A percentile compares a stretch with the other conserved stretches of the same genome.
phyloP scores from a whole-genome alignment of 495 filamentous ascomycete genomes.

The Tuber microsphaerosporum region DNA sequence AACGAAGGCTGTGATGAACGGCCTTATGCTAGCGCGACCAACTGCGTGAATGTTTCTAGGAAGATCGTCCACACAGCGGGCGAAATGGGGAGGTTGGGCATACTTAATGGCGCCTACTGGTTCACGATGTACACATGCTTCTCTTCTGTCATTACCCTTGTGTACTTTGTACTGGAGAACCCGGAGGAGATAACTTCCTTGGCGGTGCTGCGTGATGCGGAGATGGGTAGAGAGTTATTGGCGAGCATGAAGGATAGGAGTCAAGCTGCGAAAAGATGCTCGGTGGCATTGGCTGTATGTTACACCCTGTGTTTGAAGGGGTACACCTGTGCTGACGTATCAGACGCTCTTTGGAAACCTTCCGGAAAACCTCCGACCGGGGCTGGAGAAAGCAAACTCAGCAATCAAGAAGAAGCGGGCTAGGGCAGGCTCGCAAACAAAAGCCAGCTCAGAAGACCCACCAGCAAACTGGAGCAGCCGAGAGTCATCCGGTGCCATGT shows the following conservation, averaged over 20 bases:
- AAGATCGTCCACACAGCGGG: constrained; percentile 90
- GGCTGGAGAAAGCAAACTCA: constrained; percentile 41
- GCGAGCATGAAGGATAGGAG: constrained; percentile 70
- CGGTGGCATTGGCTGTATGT: constrained; percentile 63
- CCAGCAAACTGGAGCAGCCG: constrained; percentile 44
- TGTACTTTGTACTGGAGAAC: constrained; percentile 88
- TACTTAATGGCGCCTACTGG: constrained; percentile 90
- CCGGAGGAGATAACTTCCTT: constrained; percentile 67
- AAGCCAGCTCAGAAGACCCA: constrained; percentile 41
- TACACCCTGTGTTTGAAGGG: constrained; percentile 15
- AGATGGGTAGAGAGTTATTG: constrained; percentile 74
- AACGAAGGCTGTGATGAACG: constrained; percentile 70
- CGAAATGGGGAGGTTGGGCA: constrained; percentile 75
- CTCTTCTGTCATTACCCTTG: constrained; percentile 80
- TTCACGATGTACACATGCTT: constrained; percentile 95
- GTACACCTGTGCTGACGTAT: constrained; percentile 33
- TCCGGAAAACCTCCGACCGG: constrained; percentile 59
- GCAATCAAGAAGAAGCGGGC: constrained; percentile 53
- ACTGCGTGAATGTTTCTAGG: constrained; percentile 76
- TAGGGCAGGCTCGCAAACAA: constrained; percentile 46
- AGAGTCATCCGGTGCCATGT: constrained; percentile 35
- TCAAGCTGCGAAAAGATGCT: constrained; percentile 79
- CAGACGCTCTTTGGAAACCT: constrained; percentile 73
- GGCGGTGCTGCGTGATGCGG: constrained; percentile 74
- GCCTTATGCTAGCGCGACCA: constrained; percentile 85